Evolutionary conservation across 2,329 filamentous ascomycete species (phyloP), one percentile per base, ranked within the genome.

Genomic region (Fusarium aywerte): DNA sequence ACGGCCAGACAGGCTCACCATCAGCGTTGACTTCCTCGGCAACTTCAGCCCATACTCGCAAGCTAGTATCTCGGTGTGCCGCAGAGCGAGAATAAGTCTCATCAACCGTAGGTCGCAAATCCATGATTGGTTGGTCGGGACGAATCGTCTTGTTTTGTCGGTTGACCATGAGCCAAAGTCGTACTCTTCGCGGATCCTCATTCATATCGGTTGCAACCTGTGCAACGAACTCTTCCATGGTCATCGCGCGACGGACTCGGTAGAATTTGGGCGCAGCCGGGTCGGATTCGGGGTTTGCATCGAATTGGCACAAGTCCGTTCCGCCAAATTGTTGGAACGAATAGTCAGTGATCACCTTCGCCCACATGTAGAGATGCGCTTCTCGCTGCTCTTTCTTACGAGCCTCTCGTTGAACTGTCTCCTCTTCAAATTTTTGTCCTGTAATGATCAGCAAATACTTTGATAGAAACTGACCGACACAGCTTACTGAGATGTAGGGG

Each of bases 81-180:
- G 83, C 80, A 5, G 84, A 82, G 38, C 84, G 80, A 13, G 78
- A 76, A 67, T 82, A 87, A 0, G 82, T 81, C 58, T 97, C 93
- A 70, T 94, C 92, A 15, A 96, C 82, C 0, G 89, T 94, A 76
- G 92, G 90, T 7, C 90, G 85, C 3, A 88, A 80, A 74, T 97
- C 93, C 76, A 87, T 87, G 47, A 99, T 89, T 0, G 93, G 92
- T 59, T 92, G 90, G 75, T 99, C 96, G 0, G 96, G 96, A 18
- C 96, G 89, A 35, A 93, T 90, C 0, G 96, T 99, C 79, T 97
- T 97, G 77, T 99, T 99, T 77, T 99, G 96, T 12, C 96, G 90
- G 76, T 97, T 98, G 2, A 99, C 96, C 94, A 99, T 97, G 54
- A 93, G 88, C 96, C 96, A 99, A 18, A 97, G 86, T 21, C 96